Base-by-base conservation (phyloP, 768 basidiomycete genomes). In the Boletus huronensis region DNA sequence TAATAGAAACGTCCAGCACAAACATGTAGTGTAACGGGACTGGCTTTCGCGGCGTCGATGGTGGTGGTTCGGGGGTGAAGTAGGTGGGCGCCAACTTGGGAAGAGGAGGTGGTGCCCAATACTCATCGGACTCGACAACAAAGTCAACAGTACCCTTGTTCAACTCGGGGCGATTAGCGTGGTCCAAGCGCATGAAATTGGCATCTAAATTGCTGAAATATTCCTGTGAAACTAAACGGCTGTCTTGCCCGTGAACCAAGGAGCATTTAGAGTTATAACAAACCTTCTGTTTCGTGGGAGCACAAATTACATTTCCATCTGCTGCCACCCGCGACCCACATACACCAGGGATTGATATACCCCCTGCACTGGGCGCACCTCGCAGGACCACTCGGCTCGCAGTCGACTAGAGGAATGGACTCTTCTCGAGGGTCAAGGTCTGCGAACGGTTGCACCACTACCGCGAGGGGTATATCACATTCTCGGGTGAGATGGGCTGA, bases 291-390 rank as follows among this genome's bases (percentile, higher is more conserved):
- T 64, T 88, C 83, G 59, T 85, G 81, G 2, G 76, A 72, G 72
- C 97, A 99, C 16, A 99, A 68, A 76, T 98, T 98, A 69, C 97
- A 99, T 62, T 79, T 84, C 92, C 95, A 99, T 60, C 79, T 83
- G 54, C 80, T 79, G 6, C 97, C 97, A 3, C 90, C 90, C 9
- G 87, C 80, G 19, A 81, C 73, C 85, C 92, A 99, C 25, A 75
- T 75, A 69, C 88, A 93, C 93, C 93, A 98, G 0, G 94, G 89
- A 65, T 98, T 98, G 62, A 99, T 78, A 69, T 98, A 99, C 0
- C 80, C 91, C 60, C 91, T 79, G 70, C 97, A 99, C 32, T 81
- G 77, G 42, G 77, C 81, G 63, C 97, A 99, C 31, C 97, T 80
- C 23, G 88, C 81, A 13, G 96, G 97, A 13, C 93, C 94, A 1